phyloP scores from a whole-genome alignment of 192 early-diverging fungal species.

The Umbelopsis vinacea region DNA sequence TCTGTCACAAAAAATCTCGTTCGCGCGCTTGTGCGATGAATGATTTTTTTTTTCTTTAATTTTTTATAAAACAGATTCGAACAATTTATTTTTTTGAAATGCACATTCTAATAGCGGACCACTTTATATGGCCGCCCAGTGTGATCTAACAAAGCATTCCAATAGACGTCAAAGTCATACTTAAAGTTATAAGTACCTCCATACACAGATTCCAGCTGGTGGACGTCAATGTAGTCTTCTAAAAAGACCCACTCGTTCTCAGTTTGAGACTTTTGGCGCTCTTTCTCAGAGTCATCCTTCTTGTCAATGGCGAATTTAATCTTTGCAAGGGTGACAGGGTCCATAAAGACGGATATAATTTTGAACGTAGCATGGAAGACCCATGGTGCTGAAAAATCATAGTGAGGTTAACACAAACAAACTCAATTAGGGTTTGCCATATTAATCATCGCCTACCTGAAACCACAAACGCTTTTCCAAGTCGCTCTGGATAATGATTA shows the following conservation, averaged over 20 bases:
- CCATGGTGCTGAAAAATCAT: slow-evolving; percentile 66
- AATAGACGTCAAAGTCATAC: slow-evolving; percentile 72
- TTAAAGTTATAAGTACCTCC: slow-evolving; percentile 76
- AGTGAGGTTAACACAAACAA: neutral
- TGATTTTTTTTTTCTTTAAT: too few species aligned
- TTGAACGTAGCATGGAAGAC: slow-evolving; percentile 85
- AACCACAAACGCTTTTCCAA: slow-evolving; percentile 71
- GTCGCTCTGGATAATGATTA: slow-evolving; percentile 90
- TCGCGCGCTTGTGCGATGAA: neutral
- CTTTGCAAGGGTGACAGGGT: slow-evolving; percentile 88
- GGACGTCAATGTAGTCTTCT: slow-evolving; percentile 50
- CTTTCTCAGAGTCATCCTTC: slow-evolving; percentile 42
- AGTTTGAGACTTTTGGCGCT: slow-evolving; percentile 1
- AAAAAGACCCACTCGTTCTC: slow-evolving; percentile 54
- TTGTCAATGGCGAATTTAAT: slow-evolving; percentile 82
- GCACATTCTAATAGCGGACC: slow-evolving; percentile 29
- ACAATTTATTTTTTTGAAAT: neutral
- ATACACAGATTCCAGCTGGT: slow-evolving; percentile 71
- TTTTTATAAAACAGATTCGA: too few species aligned
- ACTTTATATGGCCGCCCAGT: slow-evolving; percentile 38
- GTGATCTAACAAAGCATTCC: slow-evolving; percentile 50
- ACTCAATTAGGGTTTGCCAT: neutral
- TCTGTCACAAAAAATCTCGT: neutral
- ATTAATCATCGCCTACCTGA: slow-evolving; percentile 48
- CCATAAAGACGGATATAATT: slow-evolving; percentile 86